Evolutionary conservation across 768 basidiomycete species (phyloP).

Genomic region (Cyclocybe cylindracea): DNA sequence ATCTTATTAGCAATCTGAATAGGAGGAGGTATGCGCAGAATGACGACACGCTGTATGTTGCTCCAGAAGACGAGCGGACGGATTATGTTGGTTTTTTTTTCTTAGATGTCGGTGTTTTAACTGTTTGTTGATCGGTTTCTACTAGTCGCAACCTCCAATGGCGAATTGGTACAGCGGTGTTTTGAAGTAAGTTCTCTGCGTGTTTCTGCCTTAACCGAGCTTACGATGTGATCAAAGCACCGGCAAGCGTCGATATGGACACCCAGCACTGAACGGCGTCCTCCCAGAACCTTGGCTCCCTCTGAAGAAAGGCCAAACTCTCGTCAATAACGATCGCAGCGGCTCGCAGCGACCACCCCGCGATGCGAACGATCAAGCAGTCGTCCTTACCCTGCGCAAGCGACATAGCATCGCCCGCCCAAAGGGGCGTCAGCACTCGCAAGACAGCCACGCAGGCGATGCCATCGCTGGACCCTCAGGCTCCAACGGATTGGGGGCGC

Average conservation of each 20-base stretch:
- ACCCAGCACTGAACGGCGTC: conserved; percentile 92
- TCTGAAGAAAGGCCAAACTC: conserved; percentile 76
- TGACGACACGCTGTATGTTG: conserved; percentile 93
- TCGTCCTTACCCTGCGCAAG: conserved; percentile 81
- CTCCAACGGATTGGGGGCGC: background rate
- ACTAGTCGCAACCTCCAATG: conserved; percentile 94
- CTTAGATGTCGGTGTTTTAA: background rate
- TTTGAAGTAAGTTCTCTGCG: conserved; percentile 59
- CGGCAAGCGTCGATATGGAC: conserved; percentile 92
- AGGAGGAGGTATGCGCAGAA: conserved; percentile 88
- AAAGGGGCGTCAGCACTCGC: conserved; percentile 18
- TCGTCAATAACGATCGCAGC: conserved; percentile 56
- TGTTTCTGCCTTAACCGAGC: background rate
- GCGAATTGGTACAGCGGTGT: conserved; percentile 93
- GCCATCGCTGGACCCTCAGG: conserved; percentile 5
- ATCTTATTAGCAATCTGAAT: conserved; percentile 68
- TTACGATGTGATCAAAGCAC: conserved; percentile 52
- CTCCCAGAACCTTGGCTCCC: conserved; percentile 96
- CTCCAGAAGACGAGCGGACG: conserved; percentile 90
- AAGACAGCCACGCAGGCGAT: conserved; percentile 9
- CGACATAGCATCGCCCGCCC: conserved; percentile 57
- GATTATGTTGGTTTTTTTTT: conserved; percentile 64
- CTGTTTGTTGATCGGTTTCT: conserved; percentile 13
- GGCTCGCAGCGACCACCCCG: conserved; percentile 33
- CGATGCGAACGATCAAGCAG: conserved; percentile 55